phyloP scores from a whole-genome alignment of 768 basidiomycete species.

The Gymnopilus junonius region DNA sequence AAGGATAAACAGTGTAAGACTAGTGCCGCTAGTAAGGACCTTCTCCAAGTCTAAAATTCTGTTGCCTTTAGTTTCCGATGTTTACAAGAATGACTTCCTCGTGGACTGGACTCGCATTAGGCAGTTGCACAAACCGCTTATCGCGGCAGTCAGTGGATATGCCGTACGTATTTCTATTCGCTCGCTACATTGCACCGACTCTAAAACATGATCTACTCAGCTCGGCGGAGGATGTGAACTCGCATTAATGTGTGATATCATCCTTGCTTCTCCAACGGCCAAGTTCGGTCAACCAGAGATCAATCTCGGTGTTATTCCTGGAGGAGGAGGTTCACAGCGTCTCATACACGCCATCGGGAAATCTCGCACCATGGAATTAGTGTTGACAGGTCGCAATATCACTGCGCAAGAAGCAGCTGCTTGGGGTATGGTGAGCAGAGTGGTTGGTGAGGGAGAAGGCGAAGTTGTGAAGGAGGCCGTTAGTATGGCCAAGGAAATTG shows the following conservation, averaged over 20 bases:
- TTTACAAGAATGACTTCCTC: constrained; percentile 85
- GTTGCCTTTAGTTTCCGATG: constrained; percentile 68
- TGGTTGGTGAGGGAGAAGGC: constrained; percentile 78
- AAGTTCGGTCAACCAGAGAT: constrained; percentile 97
- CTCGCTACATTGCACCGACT: not conserved
- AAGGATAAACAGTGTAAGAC: constrained; percentile 88
- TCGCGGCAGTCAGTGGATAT: constrained; percentile 95
- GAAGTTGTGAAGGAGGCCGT: constrained; percentile 88
- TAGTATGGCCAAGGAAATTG: constrained; percentile 76
- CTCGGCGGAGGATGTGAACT: constrained; percentile 98
- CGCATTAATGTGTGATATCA: constrained; percentile 95
- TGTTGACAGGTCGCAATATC: constrained; percentile 85
- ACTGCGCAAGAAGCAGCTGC: constrained; percentile 79
- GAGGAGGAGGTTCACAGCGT: constrained; percentile 93
- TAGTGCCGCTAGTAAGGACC: not conserved
- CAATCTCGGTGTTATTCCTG: constrained; percentile 93
- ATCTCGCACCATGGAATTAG: constrained; percentile 92
- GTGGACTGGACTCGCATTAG: constrained; percentile 81
- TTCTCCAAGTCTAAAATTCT: not conserved
- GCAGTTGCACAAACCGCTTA: constrained; percentile 86
- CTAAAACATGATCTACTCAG: constrained; percentile 40
- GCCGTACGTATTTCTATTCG: constrained; percentile 57
- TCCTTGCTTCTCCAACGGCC: constrained; percentile 88
- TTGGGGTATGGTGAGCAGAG: constrained; percentile 88
- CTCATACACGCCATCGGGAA: constrained; percentile 87